Evolutionary conservation across 257 asterid genomes (phyloP).

Genomic region (Jasminum sambac): DNA sequence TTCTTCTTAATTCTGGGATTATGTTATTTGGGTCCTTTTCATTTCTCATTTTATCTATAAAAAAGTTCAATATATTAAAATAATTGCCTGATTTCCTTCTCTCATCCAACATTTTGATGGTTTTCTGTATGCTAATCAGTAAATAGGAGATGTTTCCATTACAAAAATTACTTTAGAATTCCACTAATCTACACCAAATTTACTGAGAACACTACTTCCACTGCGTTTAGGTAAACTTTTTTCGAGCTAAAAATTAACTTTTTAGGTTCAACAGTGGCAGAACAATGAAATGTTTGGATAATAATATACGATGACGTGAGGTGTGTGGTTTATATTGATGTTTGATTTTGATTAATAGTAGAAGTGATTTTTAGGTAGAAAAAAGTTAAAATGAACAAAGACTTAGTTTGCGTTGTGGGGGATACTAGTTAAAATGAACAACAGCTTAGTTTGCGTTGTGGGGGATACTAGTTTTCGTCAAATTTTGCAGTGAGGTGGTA

Average conservation of each 20-base stretch:
- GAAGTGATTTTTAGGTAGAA: no score
- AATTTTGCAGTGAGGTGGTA: conserved; percentile 14
- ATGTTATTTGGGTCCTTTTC: not conserved
- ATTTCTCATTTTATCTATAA: not conserved
- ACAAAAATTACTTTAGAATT: not conserved
- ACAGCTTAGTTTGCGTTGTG: conserved; percentile 11
- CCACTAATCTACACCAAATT: not conserved
- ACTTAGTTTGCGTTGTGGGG: no score
- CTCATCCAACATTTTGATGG: not conserved
- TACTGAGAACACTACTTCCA: not conserved
- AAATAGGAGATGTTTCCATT: not conserved
- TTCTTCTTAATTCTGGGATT: not conserved
- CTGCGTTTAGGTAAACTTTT: no score
- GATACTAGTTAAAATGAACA: no score
- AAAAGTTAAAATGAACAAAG: no score
- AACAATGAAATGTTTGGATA: no score
- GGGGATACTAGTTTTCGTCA: conserved; percentile 18
- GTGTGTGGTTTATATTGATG: no score
- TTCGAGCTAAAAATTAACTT: no score
- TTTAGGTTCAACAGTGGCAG: no score
- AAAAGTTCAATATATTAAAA: not conserved
- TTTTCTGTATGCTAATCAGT: not conserved
- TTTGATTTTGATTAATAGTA: no score
- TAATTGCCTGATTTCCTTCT: no score
- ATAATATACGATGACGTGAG: no score